Conservation (phyloP, 1,139 yeast genomes). For the Geotrichum fermentans region DNA sequence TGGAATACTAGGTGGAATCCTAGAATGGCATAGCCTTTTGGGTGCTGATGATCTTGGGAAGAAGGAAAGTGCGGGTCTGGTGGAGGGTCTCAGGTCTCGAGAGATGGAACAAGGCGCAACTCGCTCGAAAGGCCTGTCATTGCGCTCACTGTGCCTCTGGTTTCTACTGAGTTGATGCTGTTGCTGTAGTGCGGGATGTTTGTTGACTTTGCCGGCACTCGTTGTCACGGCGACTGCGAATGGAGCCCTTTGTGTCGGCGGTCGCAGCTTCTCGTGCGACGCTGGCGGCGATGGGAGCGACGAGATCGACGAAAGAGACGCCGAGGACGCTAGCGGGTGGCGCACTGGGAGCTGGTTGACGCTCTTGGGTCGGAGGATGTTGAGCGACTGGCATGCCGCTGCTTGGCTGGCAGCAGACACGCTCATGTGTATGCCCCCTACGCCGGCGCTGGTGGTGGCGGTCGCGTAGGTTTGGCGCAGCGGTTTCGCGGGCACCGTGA, state of each 20-base stretch:
- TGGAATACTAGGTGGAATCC: neutral
- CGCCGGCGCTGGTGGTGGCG: too few relatives aligned
- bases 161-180: neutral
- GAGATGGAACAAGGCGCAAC: too few relatives aligned
- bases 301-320: too few relatives aligned
- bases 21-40: too few relatives aligned
- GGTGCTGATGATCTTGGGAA: neutral
- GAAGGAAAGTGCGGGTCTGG: neutral
- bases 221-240: constrained; percentile 8
- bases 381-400: constrained; percentile 2
- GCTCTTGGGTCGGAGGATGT: neutral
- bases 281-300: neutral
- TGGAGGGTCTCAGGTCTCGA: too few relatives aligned
- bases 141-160: neutral
- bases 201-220: neutral
- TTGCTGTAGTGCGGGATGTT: neutral
- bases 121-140: too few relatives aligned
- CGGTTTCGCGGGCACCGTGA: neutral
- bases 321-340: neutral
- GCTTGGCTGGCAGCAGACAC: constrained; percentile 3
- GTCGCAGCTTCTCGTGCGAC: neutral
- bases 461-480: neutral
- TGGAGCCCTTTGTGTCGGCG: too few relatives aligned
- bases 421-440: neutral
- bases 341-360: neutral